Evolutionary conservation across 768 basidiomycete genomes (phyloP).

Genomic region (Boletus vermiculosoides): DNA sequence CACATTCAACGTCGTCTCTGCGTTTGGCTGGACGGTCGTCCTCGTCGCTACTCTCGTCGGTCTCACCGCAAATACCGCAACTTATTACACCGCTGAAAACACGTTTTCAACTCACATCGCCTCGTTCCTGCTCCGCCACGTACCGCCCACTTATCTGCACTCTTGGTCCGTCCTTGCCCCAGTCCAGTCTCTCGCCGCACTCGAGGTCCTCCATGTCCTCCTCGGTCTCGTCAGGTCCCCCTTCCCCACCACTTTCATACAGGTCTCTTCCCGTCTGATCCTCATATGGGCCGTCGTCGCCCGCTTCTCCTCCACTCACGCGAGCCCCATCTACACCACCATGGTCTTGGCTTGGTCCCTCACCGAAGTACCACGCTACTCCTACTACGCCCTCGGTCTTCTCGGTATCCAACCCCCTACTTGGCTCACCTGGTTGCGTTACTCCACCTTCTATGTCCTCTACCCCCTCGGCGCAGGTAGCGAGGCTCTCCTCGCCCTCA

Average conservation of each 20-base stretch:
- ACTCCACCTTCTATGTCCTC: slow-evolving; percentile 91
- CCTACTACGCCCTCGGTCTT: slow-evolving; percentile 76
- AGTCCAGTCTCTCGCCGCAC: slow-evolving; percentile 79
- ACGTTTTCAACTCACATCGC: slow-evolving; percentile 35
- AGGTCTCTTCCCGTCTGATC: slow-evolving; percentile 79
- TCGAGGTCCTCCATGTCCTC: slow-evolving; percentile 83
- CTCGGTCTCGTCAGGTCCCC: slow-evolving; percentile 80
- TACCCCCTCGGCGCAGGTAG: slow-evolving; percentile 92
- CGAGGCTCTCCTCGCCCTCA: slow-evolving; percentile 81
- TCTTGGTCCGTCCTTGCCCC: slow-evolving; percentile 62
- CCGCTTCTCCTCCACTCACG: slow-evolving; percentile 45
- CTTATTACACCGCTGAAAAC: slow-evolving; percentile 37
- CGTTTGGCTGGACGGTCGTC: slow-evolving; percentile 72
- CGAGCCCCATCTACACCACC: slow-evolving; percentile 77
- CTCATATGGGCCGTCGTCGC: slow-evolving; percentile 78
- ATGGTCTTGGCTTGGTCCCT: slow-evolving; percentile 94
- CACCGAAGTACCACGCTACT: slow-evolving; percentile 90
- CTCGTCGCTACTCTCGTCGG: slow-evolving; percentile 52
- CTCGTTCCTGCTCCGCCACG: slow-evolving; percentile 36
- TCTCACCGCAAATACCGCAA: slow-evolving; percentile 29
- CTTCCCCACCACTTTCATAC: slow-evolving; percentile 68
- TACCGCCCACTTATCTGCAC: slow-evolving; percentile 46
- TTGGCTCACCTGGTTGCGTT: slow-evolving; percentile 74
- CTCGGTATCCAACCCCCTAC: slow-evolving; percentile 49
- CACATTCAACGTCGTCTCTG: slow-evolving; percentile 74